phyloP scores from a whole-genome alignment of 345 rosid genomes.

The Lepidium africanum region DNA sequence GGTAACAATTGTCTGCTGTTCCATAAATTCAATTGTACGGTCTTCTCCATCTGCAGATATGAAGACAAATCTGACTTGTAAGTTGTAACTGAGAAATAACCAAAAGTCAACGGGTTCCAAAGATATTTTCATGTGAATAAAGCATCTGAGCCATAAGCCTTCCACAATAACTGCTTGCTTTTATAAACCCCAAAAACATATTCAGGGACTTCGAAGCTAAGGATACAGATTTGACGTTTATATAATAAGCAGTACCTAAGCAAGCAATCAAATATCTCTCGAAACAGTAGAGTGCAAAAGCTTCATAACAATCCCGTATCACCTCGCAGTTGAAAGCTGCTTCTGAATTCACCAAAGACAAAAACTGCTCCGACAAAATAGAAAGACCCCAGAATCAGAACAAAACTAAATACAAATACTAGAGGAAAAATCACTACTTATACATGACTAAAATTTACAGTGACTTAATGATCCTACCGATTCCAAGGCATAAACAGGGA shows the following conservation, averaged over 20 bases:
- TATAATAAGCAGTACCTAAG: constrained; percentile 51
- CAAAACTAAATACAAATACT: not conserved
- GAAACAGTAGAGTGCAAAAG: constrained; percentile 96
- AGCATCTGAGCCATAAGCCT: not conserved
- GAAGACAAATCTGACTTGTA: not conserved
- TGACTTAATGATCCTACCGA: constrained; percentile 51
- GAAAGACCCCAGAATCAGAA: constrained; percentile 12
- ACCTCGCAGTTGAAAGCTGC: constrained; percentile 94
- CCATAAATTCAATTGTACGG: constrained; percentile 90
- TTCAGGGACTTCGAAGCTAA: not conserved
- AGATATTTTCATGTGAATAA: not conserved
- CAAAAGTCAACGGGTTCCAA: not conserved
- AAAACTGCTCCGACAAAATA: constrained; percentile 49
- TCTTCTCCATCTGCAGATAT: constrained; percentile 74
- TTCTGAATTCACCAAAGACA: constrained; percentile 81
- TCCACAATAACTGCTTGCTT: not conserved
- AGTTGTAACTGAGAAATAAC: not conserved
- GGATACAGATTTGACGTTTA: not conserved
- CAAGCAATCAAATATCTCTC: constrained; percentile 99
- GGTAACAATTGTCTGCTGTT: constrained; percentile 56
- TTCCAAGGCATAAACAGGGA: constrained; percentile 90
- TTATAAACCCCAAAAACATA: not conserved
- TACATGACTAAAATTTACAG: not conserved
- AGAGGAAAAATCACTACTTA: not conserved
- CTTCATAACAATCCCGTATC: constrained; percentile 97